These are phyloP conservation scores for Salvia sclarea DNA, from an alignment of 305 asterid genomes.

Conservation along the genomic window DNA sequence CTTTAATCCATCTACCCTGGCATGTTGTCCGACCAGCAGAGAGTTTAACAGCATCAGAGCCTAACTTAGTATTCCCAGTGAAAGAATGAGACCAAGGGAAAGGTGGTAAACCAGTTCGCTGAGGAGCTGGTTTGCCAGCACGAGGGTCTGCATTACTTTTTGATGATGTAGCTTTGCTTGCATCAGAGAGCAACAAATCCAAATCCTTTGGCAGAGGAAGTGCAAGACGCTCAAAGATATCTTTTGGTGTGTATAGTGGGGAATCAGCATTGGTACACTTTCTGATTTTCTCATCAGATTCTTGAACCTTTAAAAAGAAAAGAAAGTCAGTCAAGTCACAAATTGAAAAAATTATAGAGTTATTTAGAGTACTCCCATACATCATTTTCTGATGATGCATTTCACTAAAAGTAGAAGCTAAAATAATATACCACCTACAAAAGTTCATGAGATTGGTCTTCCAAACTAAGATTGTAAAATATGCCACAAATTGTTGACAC, in stretches of 20 bases:
- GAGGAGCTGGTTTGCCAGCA: slow-evolving; percentile 50
- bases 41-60: slow-evolving; percentile 65
- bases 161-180: slow-evolving; percentile 54
- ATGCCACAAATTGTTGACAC: too few relatives aligned
- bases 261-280: slow-evolving; percentile 37
- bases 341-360: slow-evolving; percentile 9
- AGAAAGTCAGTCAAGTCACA: slow-evolving; percentile 21
- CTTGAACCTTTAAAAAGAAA: slow-evolving; percentile 49
- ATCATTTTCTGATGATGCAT: too few relatives aligned
- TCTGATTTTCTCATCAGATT: slow-evolving; percentile 48
- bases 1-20: slow-evolving; percentile 84
- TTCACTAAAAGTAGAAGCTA: too few relatives aligned
- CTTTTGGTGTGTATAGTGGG: slow-evolving; percentile 54
- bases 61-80: slow-evolving; percentile 59
- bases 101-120: slow-evolving; percentile 82
- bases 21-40: slow-evolving; percentile 63
- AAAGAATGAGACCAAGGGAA: slow-evolving; percentile 87
- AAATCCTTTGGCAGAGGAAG: slow-evolving; percentile 82
- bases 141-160: slow-evolving; percentile 64
- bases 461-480: too few relatives aligned
- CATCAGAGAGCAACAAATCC: slow-evolving; percentile 76
- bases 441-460: too few relatives aligned
- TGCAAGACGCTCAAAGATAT: slow-evolving; percentile 67
- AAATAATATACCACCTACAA: too few relatives aligned
- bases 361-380: too few relatives aligned